These are phyloP conservation scores for Eimeria falciformis DNA, from an alignment of 169 alveolate genomes.

Conservation along the genomic window DNA sequence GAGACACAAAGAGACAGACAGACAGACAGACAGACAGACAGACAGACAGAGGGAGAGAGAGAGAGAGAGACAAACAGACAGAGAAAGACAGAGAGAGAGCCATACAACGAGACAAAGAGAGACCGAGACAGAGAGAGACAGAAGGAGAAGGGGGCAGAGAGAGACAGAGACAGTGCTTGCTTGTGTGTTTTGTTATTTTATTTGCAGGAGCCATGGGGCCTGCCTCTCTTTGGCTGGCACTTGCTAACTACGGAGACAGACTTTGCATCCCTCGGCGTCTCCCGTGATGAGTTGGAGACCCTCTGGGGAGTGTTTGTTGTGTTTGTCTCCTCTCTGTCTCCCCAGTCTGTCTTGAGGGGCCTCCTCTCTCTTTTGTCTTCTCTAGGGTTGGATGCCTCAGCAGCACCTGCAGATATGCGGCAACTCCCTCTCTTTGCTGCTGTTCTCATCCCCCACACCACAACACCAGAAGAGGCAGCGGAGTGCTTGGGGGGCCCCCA, in stretches of 20 bases:
- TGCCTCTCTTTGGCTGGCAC: constrained; percentile 1
- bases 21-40: too few species aligned
- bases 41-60: too few species aligned
- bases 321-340: neutral
- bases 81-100: too few species aligned
- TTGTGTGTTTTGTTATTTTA: too few species aligned
- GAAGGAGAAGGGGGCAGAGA: too few species aligned
- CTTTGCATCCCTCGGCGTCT: neutral
- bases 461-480: neutral
- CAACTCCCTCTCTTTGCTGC: neutral
- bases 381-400: neutral
- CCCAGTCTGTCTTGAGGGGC: neutral
- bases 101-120: too few species aligned
- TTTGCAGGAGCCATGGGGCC: constrained; percentile 36
- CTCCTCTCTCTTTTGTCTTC: neutral
- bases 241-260: neutral
- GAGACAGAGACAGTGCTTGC: too few species aligned
- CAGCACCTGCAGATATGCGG: neutral
- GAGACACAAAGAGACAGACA: too few species aligned
- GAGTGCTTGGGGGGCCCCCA: neutral
- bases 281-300: neutral
- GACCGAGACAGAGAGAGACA: too few species aligned
- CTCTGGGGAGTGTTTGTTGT: neutral
- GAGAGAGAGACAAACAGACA: too few species aligned
- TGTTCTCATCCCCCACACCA: neutral